A percentile compares a stretch with the other conserved stretches of the same genome.
phyloP scores from a whole-genome alignment of 495 filamentous ascomycete genomes.

The Trichocladium antarcticum region DNA sequence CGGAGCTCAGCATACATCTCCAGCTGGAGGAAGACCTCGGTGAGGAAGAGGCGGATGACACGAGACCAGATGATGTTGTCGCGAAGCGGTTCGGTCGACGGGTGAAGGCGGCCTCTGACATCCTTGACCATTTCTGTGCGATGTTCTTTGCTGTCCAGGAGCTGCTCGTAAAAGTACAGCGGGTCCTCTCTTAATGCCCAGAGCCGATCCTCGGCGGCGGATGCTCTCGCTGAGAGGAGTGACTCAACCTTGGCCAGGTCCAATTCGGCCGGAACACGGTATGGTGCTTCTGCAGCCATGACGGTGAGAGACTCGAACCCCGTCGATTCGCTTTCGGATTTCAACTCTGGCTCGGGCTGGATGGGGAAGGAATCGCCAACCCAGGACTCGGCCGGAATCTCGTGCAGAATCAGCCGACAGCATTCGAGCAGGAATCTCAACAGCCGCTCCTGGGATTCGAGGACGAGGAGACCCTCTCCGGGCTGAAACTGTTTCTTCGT shows the following conservation, averaged over 20 bases:
- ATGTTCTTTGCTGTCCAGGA: conserved; percentile 35
- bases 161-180: conserved; percentile 34
- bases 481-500: conserved; percentile 18
- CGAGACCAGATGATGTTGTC: conserved; percentile 2
- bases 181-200: conserved; percentile 47
- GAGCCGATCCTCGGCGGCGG: conserved; percentile 39
- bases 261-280: conserved; percentile 31
- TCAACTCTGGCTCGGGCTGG: conserved; percentile 23
- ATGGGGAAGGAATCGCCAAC: conserved; percentile 7
- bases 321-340: conserved; percentile 13
- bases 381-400: conserved; percentile 5
- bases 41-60: conserved; percentile 13
- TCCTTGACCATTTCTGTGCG: conserved; percentile 29
- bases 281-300: conserved; percentile 37
- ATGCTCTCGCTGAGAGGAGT: conserved; percentile 29
- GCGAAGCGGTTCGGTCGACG: background rate
- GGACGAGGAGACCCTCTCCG: conserved; percentile 34
- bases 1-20: conserved; percentile 12
- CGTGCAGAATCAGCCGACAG: conserved; percentile 32
- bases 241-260: conserved; percentile 33
- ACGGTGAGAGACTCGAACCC: conserved; percentile 13
- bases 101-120: conserved; percentile 20
- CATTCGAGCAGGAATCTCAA: conserved; percentile 34
- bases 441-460: conserved; percentile 39
- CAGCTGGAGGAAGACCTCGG: background rate